Evolutionary conservation across 2,329 filamentous ascomycete species (phyloP).

Genomic region (Ustilaginoidea virens): DNA sequence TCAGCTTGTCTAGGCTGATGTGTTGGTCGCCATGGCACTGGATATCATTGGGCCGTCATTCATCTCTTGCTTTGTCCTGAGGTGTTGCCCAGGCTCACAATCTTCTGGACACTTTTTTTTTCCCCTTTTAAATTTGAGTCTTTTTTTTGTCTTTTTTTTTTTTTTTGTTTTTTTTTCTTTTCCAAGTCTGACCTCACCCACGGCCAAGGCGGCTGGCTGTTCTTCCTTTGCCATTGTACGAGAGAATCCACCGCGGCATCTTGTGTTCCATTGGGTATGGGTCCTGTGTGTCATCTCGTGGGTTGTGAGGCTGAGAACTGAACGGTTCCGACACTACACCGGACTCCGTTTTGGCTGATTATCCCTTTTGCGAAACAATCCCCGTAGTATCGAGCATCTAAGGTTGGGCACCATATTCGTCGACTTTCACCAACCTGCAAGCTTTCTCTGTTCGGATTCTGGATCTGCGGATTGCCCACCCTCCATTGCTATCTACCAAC

Average conservation of each 20-base stretch:
- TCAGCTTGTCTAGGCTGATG: slow-evolving; percentile 2
- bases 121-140: slow-evolving; percentile 3
- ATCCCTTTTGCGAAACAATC: no score
- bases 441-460: slow-evolving; percentile 1
- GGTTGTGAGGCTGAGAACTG: slow-evolving; percentile 8
- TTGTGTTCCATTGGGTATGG: slow-evolving; percentile 11
- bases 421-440: slow-evolving; percentile 7
- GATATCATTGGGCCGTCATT: slow-evolving; percentile 4
- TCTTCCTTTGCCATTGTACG: no score
- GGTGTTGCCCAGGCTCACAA: slow-evolving; percentile 2
- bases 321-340: slow-evolving; percentile 3
- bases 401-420: not conserved
- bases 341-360: slow-evolving; percentile 1
- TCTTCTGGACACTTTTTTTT: slow-evolving; percentile 1
- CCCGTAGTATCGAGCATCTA: slow-evolving; percentile 2
- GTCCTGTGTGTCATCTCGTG: slow-evolving; percentile 8
- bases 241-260: slow-evolving; percentile 6
- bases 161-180: no score
- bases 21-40: slow-evolving; percentile 6
- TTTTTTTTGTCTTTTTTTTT: slow-evolving; percentile 3
- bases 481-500: slow-evolving; percentile 3
- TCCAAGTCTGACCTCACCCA: no score
- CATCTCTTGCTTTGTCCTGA: slow-evolving; percentile 1
- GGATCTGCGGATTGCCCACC: not conserved
- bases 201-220: no score